Percentiles rank a stretch among this genome's conserved stretches.
These are phyloP conservation scores for Leptomonas pyrrhocoris DNA, from an alignment of 208 protist genomes.

Conservation along the genomic window DNA sequence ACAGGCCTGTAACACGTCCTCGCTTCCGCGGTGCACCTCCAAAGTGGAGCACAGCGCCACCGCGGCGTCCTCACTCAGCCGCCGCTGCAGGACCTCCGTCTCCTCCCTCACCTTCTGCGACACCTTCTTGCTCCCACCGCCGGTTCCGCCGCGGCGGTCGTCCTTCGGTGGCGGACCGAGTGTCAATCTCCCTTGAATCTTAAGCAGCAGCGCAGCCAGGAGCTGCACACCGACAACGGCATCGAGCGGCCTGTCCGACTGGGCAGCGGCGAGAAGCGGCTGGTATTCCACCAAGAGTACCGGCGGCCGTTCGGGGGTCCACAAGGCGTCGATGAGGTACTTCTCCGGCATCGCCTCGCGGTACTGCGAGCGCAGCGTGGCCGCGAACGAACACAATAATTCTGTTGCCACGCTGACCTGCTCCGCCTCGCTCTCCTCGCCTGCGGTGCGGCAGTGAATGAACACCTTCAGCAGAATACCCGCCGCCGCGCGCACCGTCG, in stretches of 20 bases:
- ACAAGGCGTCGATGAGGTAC: constrained; percentile 90
- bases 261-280: constrained; percentile 48
- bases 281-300: constrained; percentile 63
- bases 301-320: constrained; percentile 60
- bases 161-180: constrained; percentile 72
- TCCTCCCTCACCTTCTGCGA: constrained; percentile 20
- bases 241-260: constrained; percentile 52
- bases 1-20: constrained; percentile 48
- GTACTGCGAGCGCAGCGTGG: constrained; percentile 74
- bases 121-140: constrained; percentile 14
- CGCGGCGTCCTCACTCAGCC: constrained; percentile 59
- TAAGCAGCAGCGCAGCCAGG: constrained; percentile 62
- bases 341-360: constrained; percentile 79
- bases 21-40: constrained; percentile 55
- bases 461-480: constrained; percentile 87
- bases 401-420: constrained; percentile 60
- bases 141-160: constrained; percentile 36
- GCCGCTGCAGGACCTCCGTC: constrained; percentile 37
- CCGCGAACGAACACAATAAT: constrained; percentile 76
- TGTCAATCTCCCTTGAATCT: constrained; percentile 47
- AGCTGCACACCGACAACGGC: constrained; percentile 58
- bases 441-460: constrained; percentile 73
- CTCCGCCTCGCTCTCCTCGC: constrained; percentile 55
- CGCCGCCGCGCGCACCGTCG: constrained; percentile 78
- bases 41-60: constrained; percentile 49